A percentile compares a stretch with the other conserved stretches of the same genome.
Evolutionary conservation across 108 stramenopile genomes (phyloP).

Genomic region (Pseudonitzschia pungens): DNA sequence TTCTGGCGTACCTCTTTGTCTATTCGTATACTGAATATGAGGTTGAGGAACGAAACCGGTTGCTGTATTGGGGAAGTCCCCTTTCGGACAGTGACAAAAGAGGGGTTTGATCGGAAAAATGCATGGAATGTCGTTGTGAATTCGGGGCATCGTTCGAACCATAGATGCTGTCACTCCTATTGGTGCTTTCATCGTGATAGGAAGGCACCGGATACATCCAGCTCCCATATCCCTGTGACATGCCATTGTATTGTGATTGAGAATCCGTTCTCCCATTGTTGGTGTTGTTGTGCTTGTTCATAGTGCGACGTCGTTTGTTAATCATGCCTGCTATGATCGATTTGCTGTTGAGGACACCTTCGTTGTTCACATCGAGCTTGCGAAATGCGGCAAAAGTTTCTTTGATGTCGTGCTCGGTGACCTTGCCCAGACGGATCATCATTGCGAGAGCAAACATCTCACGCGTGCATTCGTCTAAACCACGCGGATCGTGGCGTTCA

Average conservation of each 20-base stretch:
- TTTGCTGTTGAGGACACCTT: constrained; percentile 62
- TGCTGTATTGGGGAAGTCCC: neutral
- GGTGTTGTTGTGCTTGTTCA: neutral
- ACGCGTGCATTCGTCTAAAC: constrained; percentile 83
- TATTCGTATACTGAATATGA: neutral
- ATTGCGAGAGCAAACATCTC: constrained; percentile 92
- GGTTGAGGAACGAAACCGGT: neutral
- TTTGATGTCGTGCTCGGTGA: constrained; percentile 79
- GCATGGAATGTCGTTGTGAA: neutral
- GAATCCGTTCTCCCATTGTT: neutral
- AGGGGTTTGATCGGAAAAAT: constrained; percentile 8
- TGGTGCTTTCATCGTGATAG: neutral
- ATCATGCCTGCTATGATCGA: constrained; percentile 58
- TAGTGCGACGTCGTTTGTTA: constrained; percentile 16
- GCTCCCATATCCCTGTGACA: constrained; percentile 4
- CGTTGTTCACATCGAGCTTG: constrained; percentile 73
- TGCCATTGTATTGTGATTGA: neutral
- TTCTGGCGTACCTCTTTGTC: neutral
- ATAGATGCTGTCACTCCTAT: neutral
- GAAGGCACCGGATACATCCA: neutral
- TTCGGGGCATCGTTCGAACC: neutral
- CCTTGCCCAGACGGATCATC: constrained; percentile 86
- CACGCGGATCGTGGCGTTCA: constrained; percentile 60
- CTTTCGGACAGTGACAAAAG: constrained; percentile 15
- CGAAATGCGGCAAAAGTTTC: constrained; percentile 83